Evolutionary conservation across 1,284 basidiomycete species (phyloP), one percentile per base, ranked within the genome.

Genomic region (Leccinum pachyderme): DNA sequence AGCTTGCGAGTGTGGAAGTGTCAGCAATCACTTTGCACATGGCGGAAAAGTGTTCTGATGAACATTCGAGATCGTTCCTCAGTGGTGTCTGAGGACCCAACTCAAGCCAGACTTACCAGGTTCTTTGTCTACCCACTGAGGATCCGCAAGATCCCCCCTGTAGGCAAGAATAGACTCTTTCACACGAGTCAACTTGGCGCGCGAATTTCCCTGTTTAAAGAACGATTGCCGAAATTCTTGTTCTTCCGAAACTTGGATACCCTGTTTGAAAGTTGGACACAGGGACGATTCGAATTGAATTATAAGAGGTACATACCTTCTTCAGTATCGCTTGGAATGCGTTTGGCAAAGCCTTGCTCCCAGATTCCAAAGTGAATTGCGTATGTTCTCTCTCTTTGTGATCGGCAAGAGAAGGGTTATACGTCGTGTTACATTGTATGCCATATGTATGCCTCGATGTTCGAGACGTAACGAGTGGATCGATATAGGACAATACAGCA

Each of bases 401-500:
- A 29, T 75, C 73, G 1, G 60, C 12, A 49, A 74, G 57, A 1
- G n/a, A 43, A 0, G 59, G 15, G 24, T 72, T 51, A 41, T 72
- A 81, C 0, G 27, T 4, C 2, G 54, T 55, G 5, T 18, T 0
- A 24, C 67, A 69, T 11, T 65, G 48, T 0, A 67, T 54, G 2
- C 81, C 81, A 41, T 81, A 81, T 0, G 75, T 72, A 39, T 66
- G 64, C 58, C 66, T 77, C 1, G 81, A 69, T 7, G 79, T 69
- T 9, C 80, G 69, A 0, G 73, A 72, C 2, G 73, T 70, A 13
- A 83, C 81, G 13, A 72, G 72, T 45, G 76, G 78, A 51, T 82
- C 77, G 7, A 82, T 58, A 56, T 77, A 77, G 59, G 75, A 82
- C 2, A 75, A 78, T 8, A 82, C 69, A 0, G 78, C 80, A 1